These are phyloP conservation scores for Volvox reticuliferus DNA, from an alignment of 139 green algal genomes.

Conservation along the genomic window DNA sequence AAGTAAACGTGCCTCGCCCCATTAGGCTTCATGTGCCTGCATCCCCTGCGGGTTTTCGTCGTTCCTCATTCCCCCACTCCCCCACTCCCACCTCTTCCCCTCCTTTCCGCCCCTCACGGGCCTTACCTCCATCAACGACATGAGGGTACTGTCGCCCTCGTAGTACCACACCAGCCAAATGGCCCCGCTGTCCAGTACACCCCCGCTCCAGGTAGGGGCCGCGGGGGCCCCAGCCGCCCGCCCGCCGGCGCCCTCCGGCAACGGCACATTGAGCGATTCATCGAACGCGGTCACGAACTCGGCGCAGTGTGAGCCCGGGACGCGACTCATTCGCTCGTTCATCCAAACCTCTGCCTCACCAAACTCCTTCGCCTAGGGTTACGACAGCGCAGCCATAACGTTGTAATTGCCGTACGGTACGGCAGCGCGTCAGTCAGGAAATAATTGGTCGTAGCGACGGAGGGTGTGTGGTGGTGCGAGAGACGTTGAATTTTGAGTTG, in stretches of 20 bases:
- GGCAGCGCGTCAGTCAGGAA: background rate
- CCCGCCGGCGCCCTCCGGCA: slow-evolving; percentile 6
- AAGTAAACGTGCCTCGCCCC: too few relatives aligned
- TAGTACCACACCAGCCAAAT: slow-evolving; percentile 87
- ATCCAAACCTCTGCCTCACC: slow-evolving; percentile 98
- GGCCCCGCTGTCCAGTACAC: slow-evolving; percentile 18
- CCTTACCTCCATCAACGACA: slow-evolving; percentile 72
- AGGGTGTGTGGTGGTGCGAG: too few relatives aligned
- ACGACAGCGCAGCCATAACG: too few relatives aligned
- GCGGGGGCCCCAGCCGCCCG: background rate
- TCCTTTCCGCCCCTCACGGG: too few relatives aligned
- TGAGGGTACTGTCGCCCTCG: slow-evolving; percentile 84
- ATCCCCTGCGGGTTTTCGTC: too few relatives aligned
- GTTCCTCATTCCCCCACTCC: too few relatives aligned
- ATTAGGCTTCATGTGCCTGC: too few relatives aligned
- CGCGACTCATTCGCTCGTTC: slow-evolving; percentile 94
- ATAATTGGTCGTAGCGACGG: too few relatives aligned
- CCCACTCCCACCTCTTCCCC: too few relatives aligned
- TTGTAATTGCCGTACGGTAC: background rate
- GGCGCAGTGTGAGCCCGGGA: slow-evolving; percentile 69
- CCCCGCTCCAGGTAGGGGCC: background rate
- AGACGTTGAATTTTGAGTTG: too few relatives aligned
- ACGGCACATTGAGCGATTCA: slow-evolving; percentile 53
- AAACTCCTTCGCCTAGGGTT: slow-evolving; percentile 94
- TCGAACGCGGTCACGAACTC: slow-evolving; percentile 93